These are phyloP conservation scores for Strobilomyces echinocephalus DNA, from an alignment of 768 basidiomycete species.

Conservation along the genomic window DNA sequence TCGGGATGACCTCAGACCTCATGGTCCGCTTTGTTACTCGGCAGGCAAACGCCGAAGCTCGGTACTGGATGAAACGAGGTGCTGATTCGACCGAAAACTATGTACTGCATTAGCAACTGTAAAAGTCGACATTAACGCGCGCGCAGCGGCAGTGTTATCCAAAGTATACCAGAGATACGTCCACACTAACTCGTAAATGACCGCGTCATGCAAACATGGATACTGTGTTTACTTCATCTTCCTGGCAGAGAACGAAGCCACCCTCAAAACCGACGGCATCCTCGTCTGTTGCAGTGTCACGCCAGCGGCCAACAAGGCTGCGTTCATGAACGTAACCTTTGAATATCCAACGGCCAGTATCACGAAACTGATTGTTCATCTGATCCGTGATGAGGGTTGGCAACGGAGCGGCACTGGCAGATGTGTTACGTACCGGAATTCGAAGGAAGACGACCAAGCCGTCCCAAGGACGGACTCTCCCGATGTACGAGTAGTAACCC, in stretches of 20 bases:
- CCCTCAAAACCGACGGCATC: conserved; percentile 46
- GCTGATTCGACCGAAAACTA: background rate
- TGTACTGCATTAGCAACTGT: conserved; percentile 9
- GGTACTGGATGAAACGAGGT: background rate
- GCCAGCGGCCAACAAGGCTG: conserved; percentile 52
- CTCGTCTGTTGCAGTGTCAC: conserved; percentile 41
- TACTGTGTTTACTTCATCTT: conserved; percentile 20
- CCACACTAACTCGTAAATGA: conserved; percentile 14
- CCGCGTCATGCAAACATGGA: conserved; percentile 15
- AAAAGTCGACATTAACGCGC: conserved; percentile 12
- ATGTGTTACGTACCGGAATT: conserved; percentile 35
- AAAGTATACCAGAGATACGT: conserved; percentile 11
- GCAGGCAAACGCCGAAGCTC: conserved; percentile 1
- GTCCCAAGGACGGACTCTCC: conserved; percentile 50
- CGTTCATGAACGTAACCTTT: conserved; percentile 48
- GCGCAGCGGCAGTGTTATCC: conserved; percentile 10
- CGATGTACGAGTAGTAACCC: conserved; percentile 43
- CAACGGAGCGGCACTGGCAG: background rate
- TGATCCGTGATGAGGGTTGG: conserved; percentile 22
- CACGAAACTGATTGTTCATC: conserved; percentile 29
- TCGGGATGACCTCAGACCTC: conserved; percentile 16
- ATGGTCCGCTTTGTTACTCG: conserved; percentile 8
- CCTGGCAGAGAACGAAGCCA: conserved; percentile 41
- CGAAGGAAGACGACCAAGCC: conserved; percentile 45
- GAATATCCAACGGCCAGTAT: conserved; percentile 45